Evolutionary conservation across 805 yeast genomes (phyloP).

Genomic region (Monosporozyma aquatica): DNA sequence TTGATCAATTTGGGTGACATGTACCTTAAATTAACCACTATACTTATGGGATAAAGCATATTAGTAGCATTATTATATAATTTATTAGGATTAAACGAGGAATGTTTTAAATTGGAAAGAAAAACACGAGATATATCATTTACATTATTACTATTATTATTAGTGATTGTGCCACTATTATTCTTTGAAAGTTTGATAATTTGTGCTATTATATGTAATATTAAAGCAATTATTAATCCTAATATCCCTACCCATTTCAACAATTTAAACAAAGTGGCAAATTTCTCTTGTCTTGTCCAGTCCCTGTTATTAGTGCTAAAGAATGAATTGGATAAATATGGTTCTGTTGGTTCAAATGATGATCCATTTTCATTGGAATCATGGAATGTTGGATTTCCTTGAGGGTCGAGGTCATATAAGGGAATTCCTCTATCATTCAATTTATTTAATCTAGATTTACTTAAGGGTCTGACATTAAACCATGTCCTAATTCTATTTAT

Average conservation of each 20-base stretch:
- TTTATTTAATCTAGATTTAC: not conserved
- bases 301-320: not conserved
- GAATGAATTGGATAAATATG: not conserved
- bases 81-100: constrained; percentile 15
- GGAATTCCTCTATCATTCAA: constrained; percentile 15
- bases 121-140: not conserved
- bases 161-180: not conserved
- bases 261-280: not conserved
- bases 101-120: not conserved
- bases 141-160: not conserved
- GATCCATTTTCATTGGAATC: not conserved
- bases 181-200: not conserved
- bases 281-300: not conserved
- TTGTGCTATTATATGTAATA: not conserved
- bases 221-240: not conserved
- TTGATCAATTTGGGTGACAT: constrained; percentile 85
- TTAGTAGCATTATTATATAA: constrained; percentile 50
- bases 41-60: constrained; percentile 66
- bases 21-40: constrained; percentile 76
- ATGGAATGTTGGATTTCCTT: constrained; percentile 8
- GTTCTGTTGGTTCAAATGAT: constrained; percentile 3
- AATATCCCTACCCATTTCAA: not conserved
- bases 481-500: not conserved
- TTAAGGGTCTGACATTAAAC: not conserved
- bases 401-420: constrained; percentile 15